A percentile compares a stretch with the other conserved stretches of the same genome.
These are phyloP conservation scores for Sporobolomyces phaffii DNA, from an alignment of 768 basidiomycete genomes.

Conservation along the genomic window DNA sequence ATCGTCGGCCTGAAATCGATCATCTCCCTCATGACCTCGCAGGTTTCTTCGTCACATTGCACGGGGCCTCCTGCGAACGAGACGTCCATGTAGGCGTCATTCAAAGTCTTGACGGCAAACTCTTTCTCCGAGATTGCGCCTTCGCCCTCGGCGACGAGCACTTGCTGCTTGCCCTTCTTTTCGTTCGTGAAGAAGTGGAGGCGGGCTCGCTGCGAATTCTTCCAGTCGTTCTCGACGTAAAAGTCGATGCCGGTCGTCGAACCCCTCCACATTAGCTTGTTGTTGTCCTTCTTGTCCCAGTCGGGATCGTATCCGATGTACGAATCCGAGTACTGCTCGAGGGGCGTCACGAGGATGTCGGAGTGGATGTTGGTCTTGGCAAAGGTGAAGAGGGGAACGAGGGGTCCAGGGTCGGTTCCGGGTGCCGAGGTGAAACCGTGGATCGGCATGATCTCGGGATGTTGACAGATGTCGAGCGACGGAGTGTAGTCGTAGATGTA, in stretches of 20 bases:
- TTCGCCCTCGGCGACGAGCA: conserved; percentile 53
- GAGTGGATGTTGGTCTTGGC: conserved; percentile 76
- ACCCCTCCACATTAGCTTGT: conserved; percentile 82
- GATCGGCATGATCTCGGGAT: conserved; percentile 46
- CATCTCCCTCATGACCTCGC: conserved; percentile 39
- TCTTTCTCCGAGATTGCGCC: conserved; percentile 49
- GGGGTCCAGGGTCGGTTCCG: conserved; percentile 39
- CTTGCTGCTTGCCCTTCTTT: conserved; percentile 24
- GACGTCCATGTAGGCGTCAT: conserved; percentile 75
- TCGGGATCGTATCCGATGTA: conserved; percentile 80
- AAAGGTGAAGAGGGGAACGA: conserved; percentile 70
- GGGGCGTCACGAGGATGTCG: conserved; percentile 89
- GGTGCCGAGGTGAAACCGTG: conserved; percentile 45
- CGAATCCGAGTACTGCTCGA: conserved; percentile 83
- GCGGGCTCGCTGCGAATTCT: conserved; percentile 50
- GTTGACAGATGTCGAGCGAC: conserved; percentile 47
- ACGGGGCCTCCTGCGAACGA: conserved; percentile 72
- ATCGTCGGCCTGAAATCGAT: conserved; percentile 42
- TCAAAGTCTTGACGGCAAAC: conserved; percentile 50
- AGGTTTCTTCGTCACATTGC: conserved; percentile 57
- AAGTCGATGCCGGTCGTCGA: conserved; percentile 79
- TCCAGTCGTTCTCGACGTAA: conserved; percentile 51
- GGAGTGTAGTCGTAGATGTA: conserved; percentile 45
- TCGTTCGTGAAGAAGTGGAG: conserved; percentile 49
- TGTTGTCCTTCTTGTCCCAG: conserved; percentile 82